phyloP scores from a whole-genome alignment of 768 basidiomycete species.

The Botryobasidium botryosum region DNA sequence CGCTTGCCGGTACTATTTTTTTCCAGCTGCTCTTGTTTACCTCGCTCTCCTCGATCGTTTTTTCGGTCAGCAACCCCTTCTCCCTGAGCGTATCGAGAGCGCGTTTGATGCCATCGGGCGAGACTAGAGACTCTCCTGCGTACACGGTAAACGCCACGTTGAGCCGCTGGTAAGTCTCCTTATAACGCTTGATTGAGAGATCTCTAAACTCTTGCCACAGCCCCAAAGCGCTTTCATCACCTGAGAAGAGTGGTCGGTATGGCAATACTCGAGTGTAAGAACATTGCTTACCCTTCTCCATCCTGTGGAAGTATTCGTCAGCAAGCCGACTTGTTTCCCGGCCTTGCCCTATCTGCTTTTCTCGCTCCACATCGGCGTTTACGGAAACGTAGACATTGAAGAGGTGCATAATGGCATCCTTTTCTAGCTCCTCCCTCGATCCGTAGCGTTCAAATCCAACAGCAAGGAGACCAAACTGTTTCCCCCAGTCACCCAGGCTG shows the following conservation, averaged over 20 bases:
- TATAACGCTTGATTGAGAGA: conserved; percentile 23
- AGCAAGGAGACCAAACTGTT: conserved; percentile 40
- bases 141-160: conserved; percentile 28
- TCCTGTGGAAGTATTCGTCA: conserved; percentile 21
- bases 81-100: conserved; percentile 19
- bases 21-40: not conserved
- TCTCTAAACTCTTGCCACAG: conserved; percentile 27
- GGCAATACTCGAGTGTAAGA: not conserved
- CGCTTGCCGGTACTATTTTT: too few species aligned
- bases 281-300: conserved; percentile 22
- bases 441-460: conserved; percentile 26
- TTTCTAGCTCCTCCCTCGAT: conserved; percentile 21
- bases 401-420: conserved; percentile 27
- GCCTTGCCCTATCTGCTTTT: conserved; percentile 12
- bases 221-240: conserved; percentile 21
- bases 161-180: conserved; percentile 22
- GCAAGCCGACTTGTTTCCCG: conserved; percentile 14
- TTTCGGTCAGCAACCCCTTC: conserved; percentile 12
- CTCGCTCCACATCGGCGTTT: conserved; percentile 20
- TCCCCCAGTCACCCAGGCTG: conserved; percentile 87
- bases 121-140: conserved; percentile 24
- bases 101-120: conserved; percentile 19
- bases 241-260: conserved; percentile 4
- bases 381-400: conserved; percentile 27
- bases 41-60: conserved; percentile 8